A percentile compares a stretch with the other conserved stretches of the same genome.
These are phyloP conservation scores for Orbilia quercus DNA, from an alignment of 2,329 filamentous ascomycete species.

Conservation along the genomic window DNA sequence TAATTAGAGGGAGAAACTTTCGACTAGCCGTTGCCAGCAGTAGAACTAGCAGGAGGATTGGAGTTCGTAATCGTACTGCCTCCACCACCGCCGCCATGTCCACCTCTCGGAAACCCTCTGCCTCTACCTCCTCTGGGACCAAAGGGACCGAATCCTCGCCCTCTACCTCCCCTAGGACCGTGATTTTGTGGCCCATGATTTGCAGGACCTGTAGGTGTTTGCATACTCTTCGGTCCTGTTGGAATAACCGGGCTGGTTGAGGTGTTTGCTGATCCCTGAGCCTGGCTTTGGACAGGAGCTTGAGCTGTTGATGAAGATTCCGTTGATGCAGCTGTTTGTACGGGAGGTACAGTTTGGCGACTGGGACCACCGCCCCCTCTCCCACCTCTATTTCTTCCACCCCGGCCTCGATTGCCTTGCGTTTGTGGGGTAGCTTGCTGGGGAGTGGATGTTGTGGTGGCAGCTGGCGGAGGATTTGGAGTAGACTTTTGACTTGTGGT, in stretches of 20 bases:
- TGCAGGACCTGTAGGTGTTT: conserved; percentile 56
- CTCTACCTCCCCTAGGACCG: conserved; percentile 45
- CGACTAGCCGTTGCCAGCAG: conserved; percentile 18
- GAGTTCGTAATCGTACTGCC: conserved; percentile 55
- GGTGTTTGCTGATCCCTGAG: conserved; percentile 13
- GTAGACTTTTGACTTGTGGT: conserved; percentile 8
- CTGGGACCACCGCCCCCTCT: conserved; percentile 20
- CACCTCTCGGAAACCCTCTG: conserved; percentile 50
- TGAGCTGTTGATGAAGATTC: conserved; percentile 17
- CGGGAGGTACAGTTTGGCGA: conserved; percentile 6
- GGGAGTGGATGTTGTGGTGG: conserved; percentile 5
- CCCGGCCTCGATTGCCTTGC: conserved; percentile 27
- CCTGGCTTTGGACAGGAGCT: conserved; percentile 10
- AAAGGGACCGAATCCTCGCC: conserved; percentile 40
- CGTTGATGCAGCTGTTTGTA: conserved; percentile 9
- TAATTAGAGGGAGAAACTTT: neutral
- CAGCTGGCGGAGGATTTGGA: neutral
- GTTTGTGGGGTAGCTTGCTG: conserved; percentile 13
- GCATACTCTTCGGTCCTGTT: conserved; percentile 52
- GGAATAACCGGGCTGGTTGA: conserved; percentile 34
- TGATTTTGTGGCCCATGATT: conserved; percentile 25
- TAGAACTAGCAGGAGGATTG: conserved; percentile 1
- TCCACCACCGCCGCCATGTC: conserved; percentile 55
- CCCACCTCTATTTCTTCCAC: conserved; percentile 34
- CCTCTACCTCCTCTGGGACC: conserved; percentile 57